Evolutionary conservation across 768 basidiomycete species (phyloP), one percentile per base, ranked within the genome.

Genomic region (Cytidiella melzeri): DNA sequence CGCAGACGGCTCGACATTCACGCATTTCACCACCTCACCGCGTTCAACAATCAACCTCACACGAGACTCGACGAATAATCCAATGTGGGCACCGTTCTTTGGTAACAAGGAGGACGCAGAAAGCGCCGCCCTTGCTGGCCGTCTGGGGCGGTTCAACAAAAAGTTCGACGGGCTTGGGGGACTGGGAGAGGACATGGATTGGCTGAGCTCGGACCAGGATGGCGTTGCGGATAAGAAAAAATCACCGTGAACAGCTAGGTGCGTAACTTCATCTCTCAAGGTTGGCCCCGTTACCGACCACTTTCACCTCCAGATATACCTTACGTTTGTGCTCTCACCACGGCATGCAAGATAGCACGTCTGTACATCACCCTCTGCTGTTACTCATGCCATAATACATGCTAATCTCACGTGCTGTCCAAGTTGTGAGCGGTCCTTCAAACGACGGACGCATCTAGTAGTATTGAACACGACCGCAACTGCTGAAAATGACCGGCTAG

Each of bases 21-120:
- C 79, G 4, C 88, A 93, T 57, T 87, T 85, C 78, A 90, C 87
- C 11, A 94, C 92, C 1, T 91, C 92, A 0, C 92, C 93, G 0
- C 83, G 82, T 5, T 83, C 85, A 3, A 65, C 79, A 30, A 77
- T 91, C 41, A 79, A 83, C 30, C 73, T 94, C 41, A 88, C 92
- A 18, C 81, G 92, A 37, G 92, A 95, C 59, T 83, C 88, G 43
- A 89, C 87, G 13, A 96, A 92, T 64, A 84, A 92, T 59, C 88
- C 92, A 1, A 66, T 91, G 5, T 96, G 87, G 86, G 87, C 89
- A 60, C 79, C 85, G 2, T 77, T 79, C 3, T 63, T 83, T 41
- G 63, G 57, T 37, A 62, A 65, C 48, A 60, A 64, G 26, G 68
- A 65, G 48, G 63, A 70, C 43, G 82, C 82, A 55, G 87, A 87